Percentiles rank a stretch among this genome's conserved stretches.
Evolutionary conservation across 768 basidiomycete genomes (phyloP).

Genomic region (Mycena rebaudengoi): DNA sequence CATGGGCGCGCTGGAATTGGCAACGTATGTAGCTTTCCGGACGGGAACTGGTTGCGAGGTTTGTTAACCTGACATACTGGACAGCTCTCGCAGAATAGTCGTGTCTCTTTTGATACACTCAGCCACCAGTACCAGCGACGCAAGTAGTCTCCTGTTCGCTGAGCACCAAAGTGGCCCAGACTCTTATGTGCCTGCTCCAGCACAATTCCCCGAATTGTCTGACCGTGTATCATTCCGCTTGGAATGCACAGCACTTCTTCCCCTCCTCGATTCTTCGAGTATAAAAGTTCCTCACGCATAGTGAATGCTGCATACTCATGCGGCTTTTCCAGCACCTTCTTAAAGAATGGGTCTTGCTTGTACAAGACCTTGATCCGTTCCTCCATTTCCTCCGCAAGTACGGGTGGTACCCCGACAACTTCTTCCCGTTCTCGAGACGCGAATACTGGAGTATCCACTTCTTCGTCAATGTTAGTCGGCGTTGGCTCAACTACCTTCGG

Average conservation of each 20-base stretch:
- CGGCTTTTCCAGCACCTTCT: constrained; percentile 25
- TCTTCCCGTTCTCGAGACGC: neutral
- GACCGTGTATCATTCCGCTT: constrained; percentile 18
- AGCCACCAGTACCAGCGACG: too few relatives aligned
- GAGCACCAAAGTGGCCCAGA: neutral
- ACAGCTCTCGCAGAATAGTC: constrained; percentile 26
- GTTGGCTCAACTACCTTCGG: neutral
- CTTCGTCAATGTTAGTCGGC: neutral
- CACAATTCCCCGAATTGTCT: constrained; percentile 39
- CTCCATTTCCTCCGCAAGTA: neutral
- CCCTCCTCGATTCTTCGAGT: constrained; percentile 14
- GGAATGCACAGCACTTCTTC: constrained; percentile 33
- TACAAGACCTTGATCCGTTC: constrained; percentile 23
- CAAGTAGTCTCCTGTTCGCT: neutral
- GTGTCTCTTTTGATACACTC: too few relatives aligned
- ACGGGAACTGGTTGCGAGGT: constrained; percentile 33
- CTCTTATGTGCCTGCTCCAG: neutral
- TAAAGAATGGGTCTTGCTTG: constrained; percentile 25
- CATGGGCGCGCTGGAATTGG: constrained; percentile 37
- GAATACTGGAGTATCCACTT: neutral
- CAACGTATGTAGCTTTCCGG: constrained; percentile 36
- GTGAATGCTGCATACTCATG: constrained; percentile 30
- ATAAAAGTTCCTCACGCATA: constrained; percentile 28
- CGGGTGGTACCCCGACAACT: neutral
- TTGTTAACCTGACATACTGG: too few relatives aligned